Evolutionary conservation across 768 basidiomycete genomes (phyloP).

Genomic region (Rhizopogon vesiculosus): DNA sequence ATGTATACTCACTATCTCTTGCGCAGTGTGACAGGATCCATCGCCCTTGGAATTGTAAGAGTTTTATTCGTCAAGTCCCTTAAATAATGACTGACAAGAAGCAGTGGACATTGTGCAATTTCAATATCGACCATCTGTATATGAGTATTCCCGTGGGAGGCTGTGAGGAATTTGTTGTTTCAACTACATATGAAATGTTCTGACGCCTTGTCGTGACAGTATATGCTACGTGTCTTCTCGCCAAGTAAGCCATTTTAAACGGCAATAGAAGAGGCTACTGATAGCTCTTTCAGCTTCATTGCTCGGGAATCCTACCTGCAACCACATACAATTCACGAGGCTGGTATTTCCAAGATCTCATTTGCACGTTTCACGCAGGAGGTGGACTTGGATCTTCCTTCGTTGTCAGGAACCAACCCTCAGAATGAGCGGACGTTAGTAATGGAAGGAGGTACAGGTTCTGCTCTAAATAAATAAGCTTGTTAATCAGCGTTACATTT

Average conservation of each 20-base stretch:
- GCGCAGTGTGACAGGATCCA: slow-evolving; percentile 11
- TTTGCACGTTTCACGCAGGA: not conserved
- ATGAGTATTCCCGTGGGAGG: slow-evolving; percentile 23
- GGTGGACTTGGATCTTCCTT: not conserved
- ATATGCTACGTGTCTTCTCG: slow-evolving; percentile 23
- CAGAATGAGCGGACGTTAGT: not conserved
- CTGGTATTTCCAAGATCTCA: not conserved
- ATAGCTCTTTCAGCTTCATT: slow-evolving; percentile 14
- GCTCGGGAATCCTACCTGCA: slow-evolving; percentile 24
- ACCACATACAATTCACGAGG: not conserved
- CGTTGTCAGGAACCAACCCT: not conserved
- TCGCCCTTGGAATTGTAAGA: slow-evolving; percentile 15
- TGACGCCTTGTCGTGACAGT: slow-evolving; percentile 8
- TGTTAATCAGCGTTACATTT: no score
- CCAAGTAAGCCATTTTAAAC: slow-evolving; percentile 16
- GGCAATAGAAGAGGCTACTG: not conserved
- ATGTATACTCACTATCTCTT: not conserved
- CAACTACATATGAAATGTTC: no score
- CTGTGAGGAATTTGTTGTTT: slow-evolving; percentile 9
- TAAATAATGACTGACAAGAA: not conserved
- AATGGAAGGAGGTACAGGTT: not conserved
- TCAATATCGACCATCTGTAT: slow-evolving; percentile 13
- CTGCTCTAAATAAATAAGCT: no score
- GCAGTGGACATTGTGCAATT: slow-evolving; percentile 15
- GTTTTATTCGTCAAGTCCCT: not conserved